Evolutionary conservation across 2,329 filamentous ascomycete genomes (phyloP), one percentile per base, ranked within the genome.

Genomic region (Pseudogymnoascus pannorum): DNA sequence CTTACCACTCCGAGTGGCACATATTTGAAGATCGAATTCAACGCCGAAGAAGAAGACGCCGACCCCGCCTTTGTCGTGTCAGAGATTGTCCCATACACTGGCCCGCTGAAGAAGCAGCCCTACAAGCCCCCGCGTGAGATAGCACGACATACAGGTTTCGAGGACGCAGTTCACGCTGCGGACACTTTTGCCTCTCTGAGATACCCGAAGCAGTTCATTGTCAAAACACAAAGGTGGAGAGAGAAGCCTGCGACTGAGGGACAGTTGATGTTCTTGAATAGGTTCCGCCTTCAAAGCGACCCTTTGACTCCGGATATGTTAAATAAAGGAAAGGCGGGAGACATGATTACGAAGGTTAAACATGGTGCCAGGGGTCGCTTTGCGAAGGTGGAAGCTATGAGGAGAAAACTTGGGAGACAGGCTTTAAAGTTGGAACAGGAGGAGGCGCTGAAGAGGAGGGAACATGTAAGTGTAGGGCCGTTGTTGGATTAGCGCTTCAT

Each of bases 311-410:
- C 74, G 0, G 75, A 76, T 0, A 80, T 86, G 26, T 68, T 96
- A 62, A 92, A 83, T 12, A 94, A 92, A 70, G 93, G 93, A 6
- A 85, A 85, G 71, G 92, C 92, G 4, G 82, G 82, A 4, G 92
- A 97, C 72, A 92, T 96, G 88, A 96, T 97, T 66, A 95, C 91
- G 6, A 95, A 96, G 74, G 71, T 96, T 64, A 93, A 88, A 72
- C 89, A 94, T 71, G 93, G 93, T 0, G 91, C 89, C 1, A 83
- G 78, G 73, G 89, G 75, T 64, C 84, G 76, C 76, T 91, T 82
- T 71, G 76, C 78, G 24, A 78, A 69, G 33, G 74, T 83, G 62
- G 78, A 81, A 68, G 77, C 75, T 0, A 76, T 79, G 60, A 85
- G 81, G 71, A 81, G 78, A 44, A 80, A 79, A 59, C 75, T 71